A percentile compares a stretch with the other conserved stretches of the same genome.
Conservation (phyloP, 2,329 filamentous ascomycete genomes). For the Ophiostoma tasmaniense region DNA sequence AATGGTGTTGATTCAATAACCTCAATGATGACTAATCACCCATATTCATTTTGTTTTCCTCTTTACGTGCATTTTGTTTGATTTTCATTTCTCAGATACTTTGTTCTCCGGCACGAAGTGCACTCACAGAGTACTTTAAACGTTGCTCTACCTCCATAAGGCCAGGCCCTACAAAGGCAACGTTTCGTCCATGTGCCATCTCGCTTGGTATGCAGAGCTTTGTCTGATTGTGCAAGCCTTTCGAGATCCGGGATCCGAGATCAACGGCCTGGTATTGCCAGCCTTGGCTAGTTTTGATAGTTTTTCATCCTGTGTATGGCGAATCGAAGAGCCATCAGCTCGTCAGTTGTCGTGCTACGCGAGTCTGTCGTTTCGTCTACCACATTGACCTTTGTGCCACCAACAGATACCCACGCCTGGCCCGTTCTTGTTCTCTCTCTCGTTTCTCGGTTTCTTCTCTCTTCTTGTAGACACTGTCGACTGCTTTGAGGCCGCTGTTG, state of each 20-base stretch:
- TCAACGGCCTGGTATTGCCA: neutral
- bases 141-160: neutral
- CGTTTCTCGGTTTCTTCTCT: too few relatives aligned
- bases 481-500: neutral
- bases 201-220: slow-evolving; percentile 1
- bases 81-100: neutral
- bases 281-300: too few relatives aligned
- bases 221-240: neutral
- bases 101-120: neutral
- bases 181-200: slow-evolving; percentile 11
- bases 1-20: neutral
- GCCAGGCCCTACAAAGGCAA: slow-evolving; percentile 3
- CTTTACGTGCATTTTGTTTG: neutral
- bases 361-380: neutral
- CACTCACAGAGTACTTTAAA: neutral
- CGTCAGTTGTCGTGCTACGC: neutral
- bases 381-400: slow-evolving; percentile 11
- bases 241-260: neutral
- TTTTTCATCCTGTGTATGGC: neutral
- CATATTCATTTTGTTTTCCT: neutral
- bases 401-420: neutral
- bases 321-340: neutral
- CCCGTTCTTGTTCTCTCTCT: too few relatives aligned
- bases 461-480: too few relatives aligned
- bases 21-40: neutral